Evolutionary conservation across 495 filamentous ascomycete genomes (phyloP), one percentile per base, ranked within the genome.

Genomic region (Immersiella caudata): DNA sequence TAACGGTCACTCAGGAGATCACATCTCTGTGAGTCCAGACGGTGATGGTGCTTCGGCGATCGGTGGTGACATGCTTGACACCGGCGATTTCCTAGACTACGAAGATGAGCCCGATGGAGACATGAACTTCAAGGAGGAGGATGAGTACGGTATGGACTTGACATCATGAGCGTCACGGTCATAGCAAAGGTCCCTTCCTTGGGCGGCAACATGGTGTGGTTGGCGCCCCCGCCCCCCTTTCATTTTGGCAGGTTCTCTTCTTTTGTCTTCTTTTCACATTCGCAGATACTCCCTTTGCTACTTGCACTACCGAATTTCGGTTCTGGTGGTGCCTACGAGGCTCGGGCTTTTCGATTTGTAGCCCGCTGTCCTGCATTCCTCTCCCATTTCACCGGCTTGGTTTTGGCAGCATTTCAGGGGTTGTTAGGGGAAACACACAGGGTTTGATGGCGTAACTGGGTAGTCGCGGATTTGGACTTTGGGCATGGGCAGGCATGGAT

Each of bases 51-150:
- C 81, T 29, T 87, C 82, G 49, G 85, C 81, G 60, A 81, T 85
- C 70, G 80, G 80, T 67, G 84, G 82, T 66, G 87, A 86, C 78
- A 82, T 74, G 72, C 82, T 75, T 59, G 81, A 75, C 71, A 75
- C 65, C 74, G 88, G 76, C 72, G 88, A 92, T 64, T 94, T 89
- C 77, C 93, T 93, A 87, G 87, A 84, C 46, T 83, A 83, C 59
- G 87, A 90, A 60, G 86, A 89, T 36, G 88, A 91, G 21, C 86
- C 83, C 26, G 87, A 76, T 60, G 82, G 79, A 27, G 74, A 82
- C 25, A 71, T 91, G 73, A 85, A 85, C 73, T 93, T 97, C 80
- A 97, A 96, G 76, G 93, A 96, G 73, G 93, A 97, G 76, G 93
- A 96, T 69, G 92, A 94, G 73, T 93, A 91, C 68, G 84, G 84